Evolutionary conservation across 768 basidiomycete species (phyloP).

Genomic region (Panellus pusillus): DNA sequence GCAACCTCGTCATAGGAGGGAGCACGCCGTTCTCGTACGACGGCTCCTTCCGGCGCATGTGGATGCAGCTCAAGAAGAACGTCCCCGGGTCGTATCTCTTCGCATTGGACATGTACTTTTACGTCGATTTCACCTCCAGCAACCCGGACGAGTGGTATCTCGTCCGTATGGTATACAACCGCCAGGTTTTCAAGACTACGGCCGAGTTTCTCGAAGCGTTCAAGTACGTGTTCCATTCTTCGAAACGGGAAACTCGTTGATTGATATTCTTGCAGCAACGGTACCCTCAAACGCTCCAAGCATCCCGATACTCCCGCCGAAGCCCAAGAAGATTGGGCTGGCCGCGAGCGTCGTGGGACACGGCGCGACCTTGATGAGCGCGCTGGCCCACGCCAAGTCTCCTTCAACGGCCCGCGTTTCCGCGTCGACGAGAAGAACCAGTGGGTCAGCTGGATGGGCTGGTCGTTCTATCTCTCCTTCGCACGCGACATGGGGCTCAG

Average conservation of each 20-base stretch:
- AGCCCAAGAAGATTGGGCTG: constrained; percentile 44
- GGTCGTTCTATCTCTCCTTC: constrained; percentile 61
- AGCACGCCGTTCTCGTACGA: constrained; percentile 59
- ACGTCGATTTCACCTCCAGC: constrained; percentile 56
- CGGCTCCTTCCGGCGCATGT: constrained; percentile 56
- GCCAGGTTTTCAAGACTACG: constrained; percentile 50
- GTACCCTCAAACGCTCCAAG: constrained; percentile 45
- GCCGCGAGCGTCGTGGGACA: constrained; percentile 39
- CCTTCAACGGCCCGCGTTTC: constrained; percentile 60
- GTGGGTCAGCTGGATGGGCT: constrained; percentile 71
- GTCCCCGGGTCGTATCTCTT: constrained; percentile 53
- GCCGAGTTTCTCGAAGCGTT: constrained; percentile 56
- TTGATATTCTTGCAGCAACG: constrained; percentile 29
- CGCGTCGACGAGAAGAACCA: constrained; percentile 50
- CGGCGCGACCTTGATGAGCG: constrained; percentile 60
- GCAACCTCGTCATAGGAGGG: constrained; percentile 38
- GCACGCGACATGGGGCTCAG: constrained; percentile 67
- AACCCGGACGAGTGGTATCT: constrained; percentile 52
- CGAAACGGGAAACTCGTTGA: too few species aligned
- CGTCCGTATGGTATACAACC: constrained; percentile 58
- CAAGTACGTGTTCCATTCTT: constrained; percentile 14
- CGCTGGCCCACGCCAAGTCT: constrained; percentile 63
- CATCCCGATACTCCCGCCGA: constrained; percentile 30
- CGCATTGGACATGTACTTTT: constrained; percentile 55
- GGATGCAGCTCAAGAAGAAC: constrained; percentile 52